These are phyloP conservation scores for Candida ascalaphidarum DNA, from an alignment of 805 yeast species.

Conservation along the genomic window DNA sequence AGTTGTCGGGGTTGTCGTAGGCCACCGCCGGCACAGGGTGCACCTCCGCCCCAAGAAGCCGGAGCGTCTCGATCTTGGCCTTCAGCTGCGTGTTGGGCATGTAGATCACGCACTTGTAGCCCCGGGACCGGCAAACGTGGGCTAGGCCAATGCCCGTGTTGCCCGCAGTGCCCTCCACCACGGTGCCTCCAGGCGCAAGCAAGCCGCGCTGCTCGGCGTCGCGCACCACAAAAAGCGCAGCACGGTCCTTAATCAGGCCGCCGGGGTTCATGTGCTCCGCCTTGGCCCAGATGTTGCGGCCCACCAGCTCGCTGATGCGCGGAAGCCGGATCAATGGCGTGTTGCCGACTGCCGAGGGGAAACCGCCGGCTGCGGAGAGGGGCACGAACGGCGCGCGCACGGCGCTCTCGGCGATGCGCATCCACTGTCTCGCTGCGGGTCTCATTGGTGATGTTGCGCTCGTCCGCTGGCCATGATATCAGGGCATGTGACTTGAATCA, in stretches of 20 bases:
- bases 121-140: conserved; percentile 68
- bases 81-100: conserved; percentile 90
- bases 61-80: conserved; percentile 65
- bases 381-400: conserved; percentile 51
- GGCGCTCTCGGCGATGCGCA: no score
- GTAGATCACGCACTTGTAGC: conserved; percentile 78
- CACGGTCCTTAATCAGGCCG: conserved; percentile 87
- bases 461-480: no score
- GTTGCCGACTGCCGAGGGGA: conserved; percentile 85
- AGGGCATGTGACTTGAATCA: no score
- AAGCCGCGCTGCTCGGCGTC: conserved; percentile 70
- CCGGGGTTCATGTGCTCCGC: conserved; percentile 94
- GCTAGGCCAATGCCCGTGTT: conserved; percentile 94
- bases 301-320: conserved; percentile 46
- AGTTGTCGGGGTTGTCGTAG: conserved; percentile 71
- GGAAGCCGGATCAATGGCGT: conserved; percentile 72
- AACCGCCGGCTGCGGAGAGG: conserved; percentile 55
- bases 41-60: conserved; percentile 77
- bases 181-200: conserved; percentile 70
- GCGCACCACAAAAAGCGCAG: conserved; percentile 67
- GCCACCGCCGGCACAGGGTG: conserved; percentile 86
- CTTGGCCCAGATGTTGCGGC: conserved; percentile 76
- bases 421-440: no score
- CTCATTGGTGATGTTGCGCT: background rate
- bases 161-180: conserved; percentile 92